These are phyloP conservation scores for Solanum okadae DNA, from an alignment of 257 asterid species.

Conservation along the genomic window DNA sequence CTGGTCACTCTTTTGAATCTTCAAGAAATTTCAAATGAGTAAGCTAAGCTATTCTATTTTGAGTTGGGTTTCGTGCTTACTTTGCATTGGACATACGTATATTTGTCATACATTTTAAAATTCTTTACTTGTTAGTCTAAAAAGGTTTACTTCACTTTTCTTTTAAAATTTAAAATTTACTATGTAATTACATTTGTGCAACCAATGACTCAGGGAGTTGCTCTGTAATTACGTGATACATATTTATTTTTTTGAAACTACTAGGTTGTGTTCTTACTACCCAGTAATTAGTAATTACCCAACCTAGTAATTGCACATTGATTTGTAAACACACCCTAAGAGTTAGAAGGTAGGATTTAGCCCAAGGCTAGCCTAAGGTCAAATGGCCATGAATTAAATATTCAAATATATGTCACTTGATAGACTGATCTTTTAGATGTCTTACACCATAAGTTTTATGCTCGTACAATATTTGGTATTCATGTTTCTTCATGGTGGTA, in stretches of 20 bases:
- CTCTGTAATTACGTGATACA: background rate
- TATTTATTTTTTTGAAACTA: background rate
- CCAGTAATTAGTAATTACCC: background rate
- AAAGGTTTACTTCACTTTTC: background rate
- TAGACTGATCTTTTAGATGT: background rate
- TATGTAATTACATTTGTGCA: background rate
- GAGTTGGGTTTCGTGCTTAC: background rate
- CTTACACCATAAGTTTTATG: background rate
- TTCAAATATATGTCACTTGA: background rate
- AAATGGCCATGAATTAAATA: background rate
- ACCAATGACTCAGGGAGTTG: background rate
- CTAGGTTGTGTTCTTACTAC: background rate
- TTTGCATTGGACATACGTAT: background rate
- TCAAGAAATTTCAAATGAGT: slow-evolving; percentile 61
- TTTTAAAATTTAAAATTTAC: background rate
- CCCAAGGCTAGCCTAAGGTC: background rate
- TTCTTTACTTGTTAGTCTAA: background rate
- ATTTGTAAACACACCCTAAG: background rate
- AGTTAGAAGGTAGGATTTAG: background rate
- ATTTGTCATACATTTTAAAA: background rate
- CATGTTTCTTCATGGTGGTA: background rate
- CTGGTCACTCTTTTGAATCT: slow-evolving; percentile 29
- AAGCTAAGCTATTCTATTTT: slow-evolving; percentile 11
- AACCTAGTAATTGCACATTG: background rate
- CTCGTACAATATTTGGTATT: background rate